phyloP scores from a whole-genome alignment of 768 basidiomycete genomes.

The Mycena olivaceomarginata region DNA sequence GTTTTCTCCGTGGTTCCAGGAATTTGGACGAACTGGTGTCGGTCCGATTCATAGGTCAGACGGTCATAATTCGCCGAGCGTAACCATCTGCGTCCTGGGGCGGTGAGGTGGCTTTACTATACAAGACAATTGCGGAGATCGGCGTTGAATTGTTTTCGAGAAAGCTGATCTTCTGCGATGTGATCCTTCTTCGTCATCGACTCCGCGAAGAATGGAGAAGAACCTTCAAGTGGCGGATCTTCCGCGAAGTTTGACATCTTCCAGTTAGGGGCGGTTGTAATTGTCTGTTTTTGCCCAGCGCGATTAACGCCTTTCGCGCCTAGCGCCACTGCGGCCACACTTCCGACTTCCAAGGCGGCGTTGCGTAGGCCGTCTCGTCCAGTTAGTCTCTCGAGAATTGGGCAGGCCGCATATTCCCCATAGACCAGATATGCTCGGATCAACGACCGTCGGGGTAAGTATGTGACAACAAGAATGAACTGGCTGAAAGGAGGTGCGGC shows the following conservation, averaged over 20 bases:
- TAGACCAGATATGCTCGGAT: no score
- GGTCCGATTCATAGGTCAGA: background rate
- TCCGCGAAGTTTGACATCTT: background rate
- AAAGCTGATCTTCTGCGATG: background rate
- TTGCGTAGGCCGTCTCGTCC: no score
- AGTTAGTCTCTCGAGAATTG: background rate
- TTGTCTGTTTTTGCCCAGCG: background rate
- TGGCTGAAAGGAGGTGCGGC: no score
- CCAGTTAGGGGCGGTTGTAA: background rate
- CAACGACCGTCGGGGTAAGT: no score
- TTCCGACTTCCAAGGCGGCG: no score
- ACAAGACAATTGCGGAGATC: background rate
- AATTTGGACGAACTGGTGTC: background rate
- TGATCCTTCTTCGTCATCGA: background rate
- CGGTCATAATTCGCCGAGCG: background rate
- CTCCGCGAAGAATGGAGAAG: background rate
- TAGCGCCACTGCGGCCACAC: background rate
- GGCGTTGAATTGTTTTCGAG: background rate
- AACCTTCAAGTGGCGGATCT: background rate
- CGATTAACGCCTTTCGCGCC: background rate
- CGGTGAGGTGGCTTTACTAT: background rate
- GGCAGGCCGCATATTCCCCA: no score
- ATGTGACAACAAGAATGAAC: no score
- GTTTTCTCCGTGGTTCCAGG: background rate
- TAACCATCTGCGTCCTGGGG: background rate